A percentile compares a stretch with the other conserved stretches of the same genome.
Conservation (phyloP, 257 asterid genomes). For the Leptodermis oblonga region DNA sequence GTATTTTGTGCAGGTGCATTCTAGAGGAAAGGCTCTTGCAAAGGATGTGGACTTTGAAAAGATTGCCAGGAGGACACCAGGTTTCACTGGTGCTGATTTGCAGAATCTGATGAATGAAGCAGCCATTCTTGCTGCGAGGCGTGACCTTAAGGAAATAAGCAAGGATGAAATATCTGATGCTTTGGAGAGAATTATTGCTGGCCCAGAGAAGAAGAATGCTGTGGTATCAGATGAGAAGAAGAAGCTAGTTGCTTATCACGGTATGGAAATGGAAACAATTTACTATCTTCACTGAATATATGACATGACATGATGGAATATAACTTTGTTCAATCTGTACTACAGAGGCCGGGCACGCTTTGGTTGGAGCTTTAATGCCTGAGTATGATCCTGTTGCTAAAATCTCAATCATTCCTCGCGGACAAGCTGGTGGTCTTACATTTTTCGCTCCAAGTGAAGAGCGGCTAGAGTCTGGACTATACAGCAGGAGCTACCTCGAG, state of each 20-base stretch:
- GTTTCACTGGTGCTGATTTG: constrained; percentile 98
- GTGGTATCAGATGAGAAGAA: constrained; percentile 98
- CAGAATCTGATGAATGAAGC: constrained; percentile 99
- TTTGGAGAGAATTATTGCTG: constrained; percentile 94
- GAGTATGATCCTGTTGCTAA: constrained; percentile 99
- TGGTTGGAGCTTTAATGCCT: constrained; percentile 98
- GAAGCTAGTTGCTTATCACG: constrained; percentile 90
- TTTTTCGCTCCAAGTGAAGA: constrained; percentile 99
- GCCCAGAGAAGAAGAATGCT: constrained; percentile 98
- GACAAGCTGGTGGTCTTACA: constrained; percentile 99
- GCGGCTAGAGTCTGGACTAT: constrained; percentile 92
- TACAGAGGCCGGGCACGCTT: constrained; percentile 99
- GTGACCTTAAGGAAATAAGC: constrained; percentile 96
- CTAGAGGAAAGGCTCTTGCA: constrained; percentile 94
- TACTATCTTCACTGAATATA: neutral
- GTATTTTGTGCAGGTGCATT: constrained; percentile 53
- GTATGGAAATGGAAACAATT: constrained; percentile 24
- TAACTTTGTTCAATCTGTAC: neutral
- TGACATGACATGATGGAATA: too few relatives aligned
- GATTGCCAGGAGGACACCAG: constrained; percentile 94
- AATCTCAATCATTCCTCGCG: constrained; percentile 98
- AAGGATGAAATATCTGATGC: constrained; percentile 98
- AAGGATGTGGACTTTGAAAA: constrained; percentile 97
- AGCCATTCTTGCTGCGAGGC: constrained; percentile 96
- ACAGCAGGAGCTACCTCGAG: constrained; percentile 95